Conservation (phyloP, 441 rosid species). For the Eruca vesicaria region DNA sequence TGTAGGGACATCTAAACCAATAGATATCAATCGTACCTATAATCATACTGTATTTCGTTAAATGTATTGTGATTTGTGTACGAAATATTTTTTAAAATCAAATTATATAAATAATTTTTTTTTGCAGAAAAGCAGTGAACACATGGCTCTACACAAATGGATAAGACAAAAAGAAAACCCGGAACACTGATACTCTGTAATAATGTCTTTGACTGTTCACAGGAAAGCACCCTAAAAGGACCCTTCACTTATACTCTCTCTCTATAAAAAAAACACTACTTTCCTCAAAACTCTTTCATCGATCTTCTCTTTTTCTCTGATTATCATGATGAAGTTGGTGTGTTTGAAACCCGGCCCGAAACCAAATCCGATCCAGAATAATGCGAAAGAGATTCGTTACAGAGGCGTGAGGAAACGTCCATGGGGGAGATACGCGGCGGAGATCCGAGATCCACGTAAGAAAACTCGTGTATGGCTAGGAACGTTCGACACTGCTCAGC, state of each 20-base stretch:
- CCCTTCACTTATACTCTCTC: constrained; percentile 26
- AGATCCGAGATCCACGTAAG: constrained; percentile 53
- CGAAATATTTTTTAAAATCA: no score
- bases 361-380: not conserved
- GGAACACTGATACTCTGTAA: constrained; percentile 16
- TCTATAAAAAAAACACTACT: not conserved
- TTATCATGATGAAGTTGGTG: constrained; percentile 26
- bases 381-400: constrained; percentile 40
- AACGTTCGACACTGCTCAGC: constrained; percentile 56
- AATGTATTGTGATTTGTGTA: no score
- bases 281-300: constrained; percentile 3
- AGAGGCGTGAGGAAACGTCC: constrained; percentile 67
- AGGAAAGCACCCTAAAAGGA: constrained; percentile 44
- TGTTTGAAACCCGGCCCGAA: constrained; percentile 30
- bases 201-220: constrained; percentile 23
- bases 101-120: not conserved
- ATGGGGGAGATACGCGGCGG: constrained; percentile 67
- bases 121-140: not conserved
- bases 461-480: constrained; percentile 69
- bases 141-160: constrained; percentile 18
- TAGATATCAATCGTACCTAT: no score
- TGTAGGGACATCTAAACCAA: no score
- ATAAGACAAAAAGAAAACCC: not conserved
- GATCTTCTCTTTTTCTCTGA: not conserved
- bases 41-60: no score